Conservation (phyloP, 2,329 filamentous ascomycete species). For the Neobulgaria alba region DNA sequence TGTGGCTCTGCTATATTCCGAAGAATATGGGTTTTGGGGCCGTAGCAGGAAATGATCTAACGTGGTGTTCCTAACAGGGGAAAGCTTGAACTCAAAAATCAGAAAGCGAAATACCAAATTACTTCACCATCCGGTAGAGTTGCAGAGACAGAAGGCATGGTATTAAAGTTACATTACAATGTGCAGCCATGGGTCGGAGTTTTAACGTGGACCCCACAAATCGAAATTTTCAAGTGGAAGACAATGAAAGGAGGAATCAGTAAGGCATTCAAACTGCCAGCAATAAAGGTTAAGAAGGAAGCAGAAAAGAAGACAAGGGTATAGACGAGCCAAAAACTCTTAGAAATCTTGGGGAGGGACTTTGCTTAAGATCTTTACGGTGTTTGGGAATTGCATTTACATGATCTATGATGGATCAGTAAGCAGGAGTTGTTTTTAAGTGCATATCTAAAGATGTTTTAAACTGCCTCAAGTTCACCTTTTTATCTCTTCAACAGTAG, state of each 20-base stretch:
- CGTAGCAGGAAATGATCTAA: neutral
- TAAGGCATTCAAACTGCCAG: conserved; percentile 55
- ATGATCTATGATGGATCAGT: too few relatives aligned
- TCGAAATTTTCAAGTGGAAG: conserved; percentile 54
- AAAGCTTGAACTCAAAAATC: conserved; percentile 68
- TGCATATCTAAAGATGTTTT: too few relatives aligned
- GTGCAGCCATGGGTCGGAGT: conserved; percentile 94
- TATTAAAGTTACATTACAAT: conserved; percentile 83
- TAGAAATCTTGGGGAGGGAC: neutral
- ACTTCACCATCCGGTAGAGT: conserved; percentile 79
- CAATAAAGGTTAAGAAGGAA: conserved; percentile 49
- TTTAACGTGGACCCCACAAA: conserved; percentile 65
- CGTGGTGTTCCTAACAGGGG: conserved; percentile 42
- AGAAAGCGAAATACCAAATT: conserved; percentile 94
- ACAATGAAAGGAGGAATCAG: conserved; percentile 56
- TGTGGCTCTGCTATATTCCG: conserved; percentile 2
- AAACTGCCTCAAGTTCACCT: too few relatives aligned
- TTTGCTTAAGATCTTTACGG: neutral
- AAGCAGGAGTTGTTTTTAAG: too few relatives aligned
- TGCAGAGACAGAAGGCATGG: conserved; percentile 64
- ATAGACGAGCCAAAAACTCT: neutral
- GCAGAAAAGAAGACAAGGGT: conserved; percentile 15
- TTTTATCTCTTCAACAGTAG: too few relatives aligned
- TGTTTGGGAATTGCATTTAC: neutral
- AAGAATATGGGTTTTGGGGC: conserved; percentile 4